A percentile compares a stretch with the other conserved stretches of the same genome.
These are phyloP conservation scores for Tetraselmis chui DNA, from an alignment of 139 green algal species.

Conservation along the genomic window DNA sequence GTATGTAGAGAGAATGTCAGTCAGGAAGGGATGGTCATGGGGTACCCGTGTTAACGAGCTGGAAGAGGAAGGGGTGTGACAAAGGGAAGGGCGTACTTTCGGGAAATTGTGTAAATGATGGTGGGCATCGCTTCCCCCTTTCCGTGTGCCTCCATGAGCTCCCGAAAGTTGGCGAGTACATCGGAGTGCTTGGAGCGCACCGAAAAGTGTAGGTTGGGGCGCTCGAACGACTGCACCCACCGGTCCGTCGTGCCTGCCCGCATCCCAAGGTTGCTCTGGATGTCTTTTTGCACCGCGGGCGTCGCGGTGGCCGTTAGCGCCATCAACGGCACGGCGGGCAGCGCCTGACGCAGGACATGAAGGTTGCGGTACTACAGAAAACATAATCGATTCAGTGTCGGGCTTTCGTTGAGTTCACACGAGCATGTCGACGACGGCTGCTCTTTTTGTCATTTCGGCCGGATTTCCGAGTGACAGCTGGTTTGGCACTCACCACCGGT, in stretches of 20 bases:
- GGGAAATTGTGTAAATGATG: not conserved
- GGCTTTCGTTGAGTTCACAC: no score
- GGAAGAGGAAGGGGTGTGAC: not conserved
- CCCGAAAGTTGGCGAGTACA: not conserved
- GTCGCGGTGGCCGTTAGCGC: conserved; percentile 5
- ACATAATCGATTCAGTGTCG: not conserved
- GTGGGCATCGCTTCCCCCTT: not conserved
- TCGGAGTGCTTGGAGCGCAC: not conserved
- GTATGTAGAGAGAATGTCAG: no score
- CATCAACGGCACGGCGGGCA: conserved; percentile 42
- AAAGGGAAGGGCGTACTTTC: not conserved
- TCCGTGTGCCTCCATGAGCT: not conserved
- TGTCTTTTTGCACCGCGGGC: not conserved
- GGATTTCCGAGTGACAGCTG: no score
- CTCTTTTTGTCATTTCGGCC: no score
- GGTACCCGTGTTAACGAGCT: no score
- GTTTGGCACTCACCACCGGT: conserved; percentile 17
- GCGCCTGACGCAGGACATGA: conserved; percentile 24
- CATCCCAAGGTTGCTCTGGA: not conserved
- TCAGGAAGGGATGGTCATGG: no score
- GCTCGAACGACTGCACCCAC: not conserved
- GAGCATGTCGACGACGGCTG: no score
- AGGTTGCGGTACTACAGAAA: conserved; percentile 38
- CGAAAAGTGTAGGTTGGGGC: not conserved
- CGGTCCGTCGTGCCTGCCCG: not conserved